These are phyloP conservation scores for Coniella vitis DNA, from an alignment of 2,329 filamentous ascomycete genomes.

Conservation along the genomic window DNA sequence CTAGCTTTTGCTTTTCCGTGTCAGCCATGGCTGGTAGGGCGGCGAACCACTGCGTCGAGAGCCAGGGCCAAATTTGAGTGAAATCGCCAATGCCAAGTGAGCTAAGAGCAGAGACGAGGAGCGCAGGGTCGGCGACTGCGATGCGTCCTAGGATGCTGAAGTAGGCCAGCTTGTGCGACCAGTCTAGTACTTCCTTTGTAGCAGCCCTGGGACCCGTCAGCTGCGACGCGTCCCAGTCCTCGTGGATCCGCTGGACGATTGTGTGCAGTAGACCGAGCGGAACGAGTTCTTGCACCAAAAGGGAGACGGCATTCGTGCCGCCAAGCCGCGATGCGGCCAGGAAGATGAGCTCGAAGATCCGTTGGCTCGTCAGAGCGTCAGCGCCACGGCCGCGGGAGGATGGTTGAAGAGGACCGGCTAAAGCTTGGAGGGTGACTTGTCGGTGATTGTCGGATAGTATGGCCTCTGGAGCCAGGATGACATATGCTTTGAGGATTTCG, in stretches of 20 bases:
- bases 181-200: conserved; percentile 52
- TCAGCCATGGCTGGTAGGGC: conserved; percentile 63
- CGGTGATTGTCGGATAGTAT: conserved; percentile 52
- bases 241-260: conserved; percentile 59
- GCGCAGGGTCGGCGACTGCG: conserved; percentile 61
- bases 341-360: conserved; percentile 59
- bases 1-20: conserved; percentile 61
- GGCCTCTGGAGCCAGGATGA: conserved; percentile 61
- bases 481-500: conserved; percentile 62
- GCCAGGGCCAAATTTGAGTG: conserved; percentile 52
- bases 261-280: conserved; percentile 55
- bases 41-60: conserved; percentile 58
- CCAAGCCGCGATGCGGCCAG: conserved; percentile 56
- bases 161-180: conserved; percentile 50
- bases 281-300: conserved; percentile 61
- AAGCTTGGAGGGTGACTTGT: conserved; percentile 41
- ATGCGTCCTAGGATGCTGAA: conserved; percentile 77
- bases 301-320: conserved; percentile 50
- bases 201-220: conserved; percentile 74
- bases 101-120: conserved; percentile 56
- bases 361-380: conserved; percentile 36
- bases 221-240: conserved; percentile 67
- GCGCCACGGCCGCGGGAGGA: conserved; percentile 7
- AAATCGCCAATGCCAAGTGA: conserved; percentile 35
- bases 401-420: conserved; percentile 26